phyloP scores from a whole-genome alignment of 345 rosid genomes.

The Salix purpurea region DNA sequence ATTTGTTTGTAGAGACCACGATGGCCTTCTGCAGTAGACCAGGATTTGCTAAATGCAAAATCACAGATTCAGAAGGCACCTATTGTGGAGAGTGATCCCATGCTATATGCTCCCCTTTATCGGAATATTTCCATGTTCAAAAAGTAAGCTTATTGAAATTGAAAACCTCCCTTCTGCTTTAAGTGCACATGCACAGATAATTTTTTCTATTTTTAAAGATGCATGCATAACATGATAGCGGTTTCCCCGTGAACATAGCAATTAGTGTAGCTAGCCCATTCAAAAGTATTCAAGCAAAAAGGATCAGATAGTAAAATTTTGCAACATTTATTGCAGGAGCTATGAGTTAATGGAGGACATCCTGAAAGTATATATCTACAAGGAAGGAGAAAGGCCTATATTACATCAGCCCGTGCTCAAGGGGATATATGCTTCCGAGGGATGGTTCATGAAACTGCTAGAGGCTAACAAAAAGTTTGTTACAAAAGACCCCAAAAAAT shows the following conservation, averaged over 20 bases:
- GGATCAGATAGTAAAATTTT: not conserved
- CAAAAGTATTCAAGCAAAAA: not conserved
- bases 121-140: conserved; percentile 72
- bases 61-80: conserved; percentile 65
- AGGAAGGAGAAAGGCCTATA: conserved; percentile 78
- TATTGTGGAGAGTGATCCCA: conserved; percentile 35
- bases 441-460: conserved; percentile 94
- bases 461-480: conserved; percentile 62
- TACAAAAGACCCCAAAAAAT: conserved; percentile 54
- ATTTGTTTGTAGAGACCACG: conserved; percentile 46
- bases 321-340: conserved; percentile 54
- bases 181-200: not conserved
- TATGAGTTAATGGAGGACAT: conserved; percentile 82
- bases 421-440: conserved; percentile 97
- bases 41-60: conserved; percentile 53
- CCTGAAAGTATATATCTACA: conserved; percentile 77
- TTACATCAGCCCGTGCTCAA: conserved; percentile 61
- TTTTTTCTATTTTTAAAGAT: not conserved
- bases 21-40: conserved; percentile 58
- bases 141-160: conserved; percentile 36
- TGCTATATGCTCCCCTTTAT: conserved; percentile 64
- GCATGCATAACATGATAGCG: not conserved
- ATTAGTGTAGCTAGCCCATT: not conserved
- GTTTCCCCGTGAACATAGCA: not conserved
- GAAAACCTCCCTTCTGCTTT: not conserved